Percentiles rank a stretch among this genome's conserved stretches.
Conservation (phyloP, 441 rosid species). For the Corymbia citriodora region DNA sequence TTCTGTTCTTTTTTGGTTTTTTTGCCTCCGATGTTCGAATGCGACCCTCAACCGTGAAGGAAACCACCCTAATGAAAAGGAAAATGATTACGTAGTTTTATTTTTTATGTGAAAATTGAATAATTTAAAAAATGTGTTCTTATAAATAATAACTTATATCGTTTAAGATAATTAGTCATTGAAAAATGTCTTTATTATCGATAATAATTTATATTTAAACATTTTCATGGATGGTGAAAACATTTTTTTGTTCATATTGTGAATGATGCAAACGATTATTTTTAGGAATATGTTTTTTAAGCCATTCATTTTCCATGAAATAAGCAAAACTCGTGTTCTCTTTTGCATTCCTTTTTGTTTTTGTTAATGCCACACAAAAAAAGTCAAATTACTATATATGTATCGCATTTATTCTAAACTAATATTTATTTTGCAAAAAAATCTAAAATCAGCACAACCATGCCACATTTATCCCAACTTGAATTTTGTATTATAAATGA, state of each 20-base stretch:
- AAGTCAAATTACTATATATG: neutral
- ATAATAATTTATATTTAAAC: too few relatives aligned
- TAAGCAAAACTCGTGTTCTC: neutral
- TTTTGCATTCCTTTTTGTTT: neutral
- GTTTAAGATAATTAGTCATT: too few relatives aligned
- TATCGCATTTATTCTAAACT: neutral
- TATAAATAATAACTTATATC: too few relatives aligned
- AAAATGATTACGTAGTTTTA: fast-evolving
- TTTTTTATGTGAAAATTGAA: fast-evolving
- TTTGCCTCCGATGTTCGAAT: neutral
- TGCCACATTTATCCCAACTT: neutral
- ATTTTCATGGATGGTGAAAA: neutral
- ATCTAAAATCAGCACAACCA: neutral
- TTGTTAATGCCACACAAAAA: neutral
- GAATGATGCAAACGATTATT: fast-evolving
- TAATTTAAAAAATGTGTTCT: too few relatives aligned
- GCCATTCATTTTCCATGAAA: fast-evolving
- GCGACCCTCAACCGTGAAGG: neutral
- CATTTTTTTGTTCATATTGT: too few relatives aligned
- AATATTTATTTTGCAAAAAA: too few relatives aligned
- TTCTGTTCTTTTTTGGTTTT: neutral
- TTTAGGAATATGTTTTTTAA: too few relatives aligned
- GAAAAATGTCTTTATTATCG: too few relatives aligned
- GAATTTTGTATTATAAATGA: neutral
- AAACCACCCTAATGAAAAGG: neutral